These are phyloP conservation scores for Venturia oleaginea DNA, from an alignment of 2,329 filamentous ascomycete species.

Conservation along the genomic window DNA sequence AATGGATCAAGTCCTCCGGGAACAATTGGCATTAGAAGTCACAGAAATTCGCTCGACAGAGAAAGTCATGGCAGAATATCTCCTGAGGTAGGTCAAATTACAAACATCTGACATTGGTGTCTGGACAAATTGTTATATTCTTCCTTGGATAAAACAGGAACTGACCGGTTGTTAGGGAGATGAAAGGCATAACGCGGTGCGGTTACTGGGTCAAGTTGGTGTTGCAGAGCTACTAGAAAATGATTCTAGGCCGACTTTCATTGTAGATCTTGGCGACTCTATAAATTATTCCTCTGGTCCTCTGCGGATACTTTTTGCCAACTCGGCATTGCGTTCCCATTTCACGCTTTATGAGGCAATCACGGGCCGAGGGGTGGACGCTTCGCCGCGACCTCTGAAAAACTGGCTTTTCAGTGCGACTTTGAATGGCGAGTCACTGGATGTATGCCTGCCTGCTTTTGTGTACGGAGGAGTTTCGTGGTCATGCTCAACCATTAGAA, in stretches of 20 bases:
- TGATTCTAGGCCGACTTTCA: slow-evolving; percentile 67
- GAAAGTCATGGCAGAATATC: not conserved
- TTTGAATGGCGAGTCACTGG: slow-evolving; percentile 43
- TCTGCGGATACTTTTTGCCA: slow-evolving; percentile 58
- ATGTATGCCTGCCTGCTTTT: slow-evolving; percentile 44
- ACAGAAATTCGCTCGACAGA: not conserved
- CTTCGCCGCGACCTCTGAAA: slow-evolving; percentile 47
- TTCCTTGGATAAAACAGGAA: slow-evolving; percentile 26
- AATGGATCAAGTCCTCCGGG: slow-evolving; percentile 27
- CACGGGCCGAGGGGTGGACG: slow-evolving; percentile 36
- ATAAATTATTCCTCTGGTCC: slow-evolving; percentile 45
- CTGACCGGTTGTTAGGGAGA: slow-evolving; percentile 37
- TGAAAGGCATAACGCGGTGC: slow-evolving; percentile 39
- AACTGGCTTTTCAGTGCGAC: slow-evolving; percentile 55
- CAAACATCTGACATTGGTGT: slow-evolving; percentile 34
- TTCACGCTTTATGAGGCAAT: slow-evolving; percentile 49
- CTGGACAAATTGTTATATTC: slow-evolving; percentile 14
- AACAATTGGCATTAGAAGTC: slow-evolving; percentile 22
- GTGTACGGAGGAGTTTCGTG: slow-evolving; percentile 58
- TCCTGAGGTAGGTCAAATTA: not conserved
- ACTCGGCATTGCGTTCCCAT: slow-evolving; percentile 54
- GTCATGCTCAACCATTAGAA: slow-evolving; percentile 61
- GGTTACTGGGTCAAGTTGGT: slow-evolving; percentile 55
- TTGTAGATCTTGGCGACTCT: slow-evolving; percentile 57
- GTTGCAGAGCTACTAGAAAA: slow-evolving; percentile 66